Base-by-base conservation (phyloP, 352 stramenopile species). In the Globisporangium cylindrosporum region DNA sequence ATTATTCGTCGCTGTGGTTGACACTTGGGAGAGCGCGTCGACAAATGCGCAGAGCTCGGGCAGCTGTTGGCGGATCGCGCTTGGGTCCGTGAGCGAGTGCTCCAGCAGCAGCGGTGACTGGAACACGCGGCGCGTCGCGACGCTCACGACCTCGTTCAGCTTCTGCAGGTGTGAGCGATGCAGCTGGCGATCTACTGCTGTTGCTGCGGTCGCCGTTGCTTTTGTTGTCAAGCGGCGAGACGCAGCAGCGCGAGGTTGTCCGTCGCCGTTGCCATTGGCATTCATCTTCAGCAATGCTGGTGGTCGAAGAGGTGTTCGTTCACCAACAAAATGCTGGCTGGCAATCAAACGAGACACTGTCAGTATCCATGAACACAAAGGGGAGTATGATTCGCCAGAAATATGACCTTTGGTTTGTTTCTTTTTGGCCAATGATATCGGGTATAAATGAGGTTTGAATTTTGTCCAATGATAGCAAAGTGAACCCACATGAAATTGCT, bases 51-150 rank as follows among this genome's bases (percentile, higher is more conserved):
- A 82, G 57, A 91, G 73, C 51, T 89, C 77, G 0, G 79, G 74
- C 1, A 89, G 36, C 24, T 84, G 64, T 14, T 69, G 68, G 0
- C 65, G 79, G 22, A 80, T 75, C 51, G 81, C 78, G 46, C 34
- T 67, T 29, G 81, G 46, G 12, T 75, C 68, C 53, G 65, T 60
- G 10, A 61, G 54, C 4, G 60, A n/a, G 4, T 49, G 60, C n/a
- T 74, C 55, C 53, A 76, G 61, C 34, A 78, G 36, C 34, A 78
- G 36, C 38, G 78, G 78, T 34, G 76, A 81, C 60, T 79, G 73
- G 73, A 88, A 91, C 6, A 87, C 64, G 20, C 67, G 73, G 20
- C 84, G 79, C 14, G 72, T 81, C 9, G 81, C 81, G 4, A 74
- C 54, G 15, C 84, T 73, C 14, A 90, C 74, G 22, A 66, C 69